phyloP scores from a whole-genome alignment of 805 yeast genomes.

The Nakazawaea ambrosiae region DNA sequence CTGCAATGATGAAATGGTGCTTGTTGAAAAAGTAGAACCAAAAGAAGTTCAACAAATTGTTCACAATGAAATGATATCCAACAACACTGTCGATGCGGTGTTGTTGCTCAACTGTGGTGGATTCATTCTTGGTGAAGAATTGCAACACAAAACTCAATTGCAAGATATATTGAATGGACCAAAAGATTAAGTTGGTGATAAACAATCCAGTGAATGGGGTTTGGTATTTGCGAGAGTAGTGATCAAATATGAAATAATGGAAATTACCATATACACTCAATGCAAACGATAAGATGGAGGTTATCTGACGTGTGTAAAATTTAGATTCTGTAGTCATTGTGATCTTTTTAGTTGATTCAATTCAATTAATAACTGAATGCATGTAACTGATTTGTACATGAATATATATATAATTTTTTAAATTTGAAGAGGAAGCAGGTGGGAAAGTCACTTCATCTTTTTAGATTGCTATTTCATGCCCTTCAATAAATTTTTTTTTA shows the following conservation, averaged over 20 bases:
- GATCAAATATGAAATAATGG: slow-evolving; percentile 50
- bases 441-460: too few relatives aligned
- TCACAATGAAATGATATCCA: slow-evolving; percentile 56
- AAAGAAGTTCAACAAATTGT: slow-evolving; percentile 50
- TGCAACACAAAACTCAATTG: slow-evolving; percentile 48
- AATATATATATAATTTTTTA: too few relatives aligned
- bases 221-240: slow-evolving; percentile 34
- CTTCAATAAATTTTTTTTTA: too few relatives aligned
- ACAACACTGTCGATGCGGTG: slow-evolving; percentile 30
- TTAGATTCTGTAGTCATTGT: slow-evolving; percentile 14
- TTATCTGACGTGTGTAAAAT: slow-evolving; percentile 28
- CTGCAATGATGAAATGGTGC: slow-evolving; percentile 52
- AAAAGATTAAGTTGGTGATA: slow-evolving; percentile 43
- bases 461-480: too few relatives aligned
- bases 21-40: slow-evolving; percentile 62
- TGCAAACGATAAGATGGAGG: slow-evolving; percentile 46
- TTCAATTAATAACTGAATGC: too few relatives aligned
- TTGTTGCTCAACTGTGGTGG: slow-evolving; percentile 19
- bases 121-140: slow-evolving; percentile 26
- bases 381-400: too few relatives aligned
- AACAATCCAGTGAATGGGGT: slow-evolving; percentile 68
- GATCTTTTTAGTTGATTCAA: too few relatives aligned
- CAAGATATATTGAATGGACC: slow-evolving; percentile 45
- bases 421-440: too few relatives aligned
- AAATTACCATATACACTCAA: slow-evolving; percentile 51